Evolutionary conservation across 352 stramenopile genomes (phyloP), one percentile per base, ranked within the genome.

Genomic region (Thraustochytrium sp.): DNA sequence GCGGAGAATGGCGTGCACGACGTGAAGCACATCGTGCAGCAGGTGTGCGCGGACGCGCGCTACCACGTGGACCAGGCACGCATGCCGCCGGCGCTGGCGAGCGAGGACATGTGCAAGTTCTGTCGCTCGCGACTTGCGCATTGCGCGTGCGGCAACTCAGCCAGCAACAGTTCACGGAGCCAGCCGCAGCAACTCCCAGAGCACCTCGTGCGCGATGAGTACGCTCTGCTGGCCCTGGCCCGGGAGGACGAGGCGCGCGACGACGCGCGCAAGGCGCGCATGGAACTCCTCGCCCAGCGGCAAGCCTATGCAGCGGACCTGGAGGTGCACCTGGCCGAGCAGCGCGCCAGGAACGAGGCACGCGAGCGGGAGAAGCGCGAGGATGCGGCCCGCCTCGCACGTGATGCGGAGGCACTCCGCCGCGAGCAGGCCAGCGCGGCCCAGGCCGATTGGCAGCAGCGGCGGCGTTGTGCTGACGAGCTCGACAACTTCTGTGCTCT

Each of bases 1-100:
- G 59, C 59, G 9, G 59, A 72, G 40, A 72, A 72, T 44, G 59
- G 59, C 40, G n/a, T 72, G 5, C 59, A 72, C 9, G 59, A 72
- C 59, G 46, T 46, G 8, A 13, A 31, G 9, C 59, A 72, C 40
- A 72, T 72, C 40, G 46, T 5, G 26, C 13, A 72, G 40, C 59
- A 72, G 26, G 59, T 72, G 16, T 72, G 59, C 40, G 34, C 59
- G 8, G 59, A 72, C 40, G 59, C 59, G 8, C 21, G 59, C 13
- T 72, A 72, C n/a, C 59, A 72, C 3, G 59, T 72, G 59, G 13
- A 72, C 9, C 9, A 31, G 26, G 1, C 59, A 2, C 34, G 31
- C 16, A 11, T 72, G 59, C 59, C 59, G 16, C 13, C 59, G 21
- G 26, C 23, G 40, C 36, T 49, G n/a, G n/a, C n/a, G 40, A 72